Percentiles rank a stretch among this genome's conserved stretches.
Conservation (phyloP, 2,329 filamentous ascomycete genomes). For the Zasmidium angulare region DNA sequence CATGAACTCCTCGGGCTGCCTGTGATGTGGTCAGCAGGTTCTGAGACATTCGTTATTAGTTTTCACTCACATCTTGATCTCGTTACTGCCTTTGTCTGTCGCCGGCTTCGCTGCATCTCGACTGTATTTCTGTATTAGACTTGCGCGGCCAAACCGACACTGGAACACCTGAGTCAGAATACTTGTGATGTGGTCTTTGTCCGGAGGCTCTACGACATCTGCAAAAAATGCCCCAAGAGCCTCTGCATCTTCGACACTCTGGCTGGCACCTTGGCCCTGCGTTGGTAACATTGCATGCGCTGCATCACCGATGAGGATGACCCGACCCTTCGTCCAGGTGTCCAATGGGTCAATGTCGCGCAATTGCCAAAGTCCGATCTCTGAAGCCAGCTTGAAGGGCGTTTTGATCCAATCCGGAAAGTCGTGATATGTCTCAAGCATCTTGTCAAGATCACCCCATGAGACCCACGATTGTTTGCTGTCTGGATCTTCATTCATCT, state of each 20-base stretch:
- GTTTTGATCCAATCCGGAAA: constrained; percentile 44
- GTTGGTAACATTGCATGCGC: constrained; percentile 44
- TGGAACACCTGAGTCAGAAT: constrained; percentile 28
- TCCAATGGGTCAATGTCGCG: constrained; percentile 46
- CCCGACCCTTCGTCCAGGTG: constrained; percentile 34
- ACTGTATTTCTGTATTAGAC: constrained; percentile 44
- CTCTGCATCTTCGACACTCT: constrained; percentile 45
- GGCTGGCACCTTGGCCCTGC: constrained; percentile 45
- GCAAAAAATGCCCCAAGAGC: constrained; percentile 33
- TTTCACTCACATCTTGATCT: constrained; percentile 35
- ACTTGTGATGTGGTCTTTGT: constrained; percentile 25
- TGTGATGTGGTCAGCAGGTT: constrained; percentile 2
- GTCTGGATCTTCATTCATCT: constrained; percentile 40
- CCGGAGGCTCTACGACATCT: constrained; percentile 18
- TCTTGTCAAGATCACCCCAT: constrained; percentile 36
- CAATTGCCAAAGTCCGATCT: constrained; percentile 48
- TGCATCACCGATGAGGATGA: constrained; percentile 39
- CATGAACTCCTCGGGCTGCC: constrained; percentile 42
- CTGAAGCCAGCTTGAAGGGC: constrained; percentile 34
- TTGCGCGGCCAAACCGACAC: constrained; percentile 40
- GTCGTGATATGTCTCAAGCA: constrained; percentile 43
- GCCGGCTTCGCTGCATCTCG: constrained; percentile 44
- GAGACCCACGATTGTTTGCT: constrained; percentile 43
- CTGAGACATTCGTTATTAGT: not conserved
- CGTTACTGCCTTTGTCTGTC: constrained; percentile 34